These are phyloP conservation scores for Yarrowia sp. DNA, from an alignment of 805 yeast species.

Conservation along the genomic window DNA sequence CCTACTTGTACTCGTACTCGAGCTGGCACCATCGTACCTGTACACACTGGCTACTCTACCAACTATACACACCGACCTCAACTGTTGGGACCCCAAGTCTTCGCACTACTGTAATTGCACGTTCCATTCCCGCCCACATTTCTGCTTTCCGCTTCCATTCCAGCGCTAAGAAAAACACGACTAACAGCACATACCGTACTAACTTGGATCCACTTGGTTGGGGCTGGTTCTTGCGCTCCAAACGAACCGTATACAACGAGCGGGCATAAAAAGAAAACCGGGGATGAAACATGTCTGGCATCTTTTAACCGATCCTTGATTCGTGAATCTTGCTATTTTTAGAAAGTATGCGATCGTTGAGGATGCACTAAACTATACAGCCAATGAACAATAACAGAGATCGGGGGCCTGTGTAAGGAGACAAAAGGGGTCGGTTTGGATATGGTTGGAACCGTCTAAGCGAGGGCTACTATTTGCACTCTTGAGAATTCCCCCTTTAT, in stretches of 20 bases:
- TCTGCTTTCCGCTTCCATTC: background rate
- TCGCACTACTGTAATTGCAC: too few relatives aligned
- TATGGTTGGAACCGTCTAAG: background rate
- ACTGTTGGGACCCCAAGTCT: too few relatives aligned
- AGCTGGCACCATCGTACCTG: too few relatives aligned
- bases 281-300: background rate
- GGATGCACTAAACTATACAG: conserved; percentile 6
- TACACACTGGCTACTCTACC: too few relatives aligned
- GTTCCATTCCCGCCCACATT: background rate
- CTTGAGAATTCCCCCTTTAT: background rate
- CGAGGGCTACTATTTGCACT: background rate
- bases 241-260: background rate
- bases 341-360: background rate
- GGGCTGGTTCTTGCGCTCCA: background rate
- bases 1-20: too few relatives aligned
- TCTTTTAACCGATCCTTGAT: background rate
- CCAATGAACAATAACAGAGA: background rate
- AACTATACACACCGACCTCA: too few relatives aligned
- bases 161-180: background rate
- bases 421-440: background rate
- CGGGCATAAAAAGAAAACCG: background rate
- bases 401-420: too few relatives aligned
- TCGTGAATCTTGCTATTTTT: background rate
- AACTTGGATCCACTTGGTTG: too few relatives aligned
- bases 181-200: background rate